Base-by-base conservation (phyloP, 2,329 filamentous ascomycete species). In the Ceratocystiopsis sp. region DNA sequence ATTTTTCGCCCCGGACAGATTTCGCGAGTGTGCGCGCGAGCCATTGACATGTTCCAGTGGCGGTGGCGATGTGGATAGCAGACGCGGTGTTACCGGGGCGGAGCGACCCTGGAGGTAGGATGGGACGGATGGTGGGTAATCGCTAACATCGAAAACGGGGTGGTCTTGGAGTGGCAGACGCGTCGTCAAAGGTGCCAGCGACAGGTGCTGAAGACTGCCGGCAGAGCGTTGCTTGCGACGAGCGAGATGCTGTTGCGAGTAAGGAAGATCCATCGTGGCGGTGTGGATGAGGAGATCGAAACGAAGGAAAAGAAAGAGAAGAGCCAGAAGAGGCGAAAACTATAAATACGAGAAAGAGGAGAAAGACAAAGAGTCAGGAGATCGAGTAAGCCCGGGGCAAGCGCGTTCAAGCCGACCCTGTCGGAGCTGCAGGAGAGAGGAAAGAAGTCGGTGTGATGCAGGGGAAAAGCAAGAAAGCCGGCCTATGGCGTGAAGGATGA, bases 91-190 rank as follows among this genome's bases (percentile, higher is more conserved):
- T 2, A 74, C 71, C 6, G 77, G 76, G 2, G 73, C 73, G 18
- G 77, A 78, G 52, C 70, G 73, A 51, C 68, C 71, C 54, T 76
- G 67, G 15, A 78, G 64, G 52, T 80, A 78, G 16, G 73, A 77
- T 17, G 61, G 55, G 18, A 42, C 43, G 60, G 16, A 16, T 14
- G 32, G 37, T 32, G 36, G 25, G 25, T 29, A 29, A 29, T 29
- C 54, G 34, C 51, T 47, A 12, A 55, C 46, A 36, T 57, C 54
- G 42, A 67, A 61, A 48, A 56, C 54, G 32, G 67, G 54, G 50
- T 67, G 59, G 52, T 76, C 72, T 47, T 66, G 61, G 45, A 78
- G 60, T 37, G 75, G 74, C 10, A 80, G 64, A 54, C 71, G 73
- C 42, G 69, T 66, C 19, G 75, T 79, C 43, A 80, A 61, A 25